Conservation (phyloP, 225 moss, liverwort and hornwort genomes). For the Takakia lepidozioides region DNA sequence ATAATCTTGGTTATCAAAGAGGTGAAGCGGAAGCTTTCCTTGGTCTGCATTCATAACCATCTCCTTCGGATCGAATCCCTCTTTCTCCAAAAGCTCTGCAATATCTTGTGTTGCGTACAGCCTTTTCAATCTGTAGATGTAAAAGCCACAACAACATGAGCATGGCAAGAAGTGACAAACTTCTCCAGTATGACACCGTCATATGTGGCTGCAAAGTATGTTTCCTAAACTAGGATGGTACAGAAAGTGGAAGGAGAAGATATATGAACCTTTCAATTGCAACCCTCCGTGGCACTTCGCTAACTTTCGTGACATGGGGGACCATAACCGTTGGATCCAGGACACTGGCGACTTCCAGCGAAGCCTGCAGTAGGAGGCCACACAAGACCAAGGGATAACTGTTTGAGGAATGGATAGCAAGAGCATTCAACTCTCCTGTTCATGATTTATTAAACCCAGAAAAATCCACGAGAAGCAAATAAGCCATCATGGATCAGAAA, state of each 20-base stretch:
- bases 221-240: not conserved
- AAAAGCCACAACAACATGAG: not conserved
- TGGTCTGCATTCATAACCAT: slow-evolving; percentile 45
- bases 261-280: slow-evolving; percentile 41
- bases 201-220: not conserved
- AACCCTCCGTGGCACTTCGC: slow-evolving; percentile 44
- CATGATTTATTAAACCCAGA: no score
- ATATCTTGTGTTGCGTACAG: slow-evolving; percentile 30
- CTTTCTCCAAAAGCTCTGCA: slow-evolving; percentile 31
- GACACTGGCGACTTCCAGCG: slow-evolving; percentile 11
- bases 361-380: no score
- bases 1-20: slow-evolving; percentile 53
- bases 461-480: no score
- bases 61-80: slow-evolving; percentile 31
- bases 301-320: slow-evolving; percentile 36
- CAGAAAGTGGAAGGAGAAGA: not conserved
- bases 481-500: no score
- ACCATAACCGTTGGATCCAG: slow-evolving; percentile 52
- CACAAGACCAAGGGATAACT: no score
- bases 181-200: no score
- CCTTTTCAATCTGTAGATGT: slow-evolving; percentile 8
- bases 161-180: not conserved
- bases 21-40: slow-evolving; percentile 40
- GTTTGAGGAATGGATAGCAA: no score
- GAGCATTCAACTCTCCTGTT: no score